Percentiles rank a stretch among this genome's conserved stretches.
Conservation (phyloP, 2,329 filamentous ascomycete species). For the Corynespora cassiicola region DNA sequence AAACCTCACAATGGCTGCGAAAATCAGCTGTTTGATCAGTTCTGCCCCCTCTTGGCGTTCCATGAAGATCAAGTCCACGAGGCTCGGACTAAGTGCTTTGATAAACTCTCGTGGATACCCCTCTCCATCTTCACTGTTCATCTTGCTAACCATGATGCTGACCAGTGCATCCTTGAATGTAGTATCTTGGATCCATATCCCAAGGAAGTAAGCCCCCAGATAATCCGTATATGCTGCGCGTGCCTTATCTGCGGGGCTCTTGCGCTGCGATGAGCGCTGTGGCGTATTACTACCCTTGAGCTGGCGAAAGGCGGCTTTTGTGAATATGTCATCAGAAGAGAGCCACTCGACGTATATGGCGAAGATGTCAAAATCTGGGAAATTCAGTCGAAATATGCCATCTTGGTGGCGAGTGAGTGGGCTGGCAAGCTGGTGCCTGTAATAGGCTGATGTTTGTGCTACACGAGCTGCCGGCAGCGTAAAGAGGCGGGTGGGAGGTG, state of each 20-base stretch:
- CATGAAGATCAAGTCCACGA: constrained; percentile 7
- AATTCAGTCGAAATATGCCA: constrained; percentile 12
- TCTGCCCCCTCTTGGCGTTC: not conserved
- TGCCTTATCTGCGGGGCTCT: constrained; percentile 1
- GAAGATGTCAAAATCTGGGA: constrained; percentile 15
- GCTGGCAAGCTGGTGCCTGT: constrained; percentile 1
- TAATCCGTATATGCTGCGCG: constrained; percentile 7
- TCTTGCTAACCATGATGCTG: constrained; percentile 1
- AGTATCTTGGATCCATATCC: constrained; percentile 7
- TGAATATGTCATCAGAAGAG: constrained; percentile 2
- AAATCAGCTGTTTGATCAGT: constrained; percentile 8
- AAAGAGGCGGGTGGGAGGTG: constrained; percentile 2
- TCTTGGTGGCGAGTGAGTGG: constrained; percentile 4
- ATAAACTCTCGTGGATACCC: constrained; percentile 7
- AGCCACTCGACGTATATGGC: constrained; percentile 15
- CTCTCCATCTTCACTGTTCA: constrained; percentile 1
- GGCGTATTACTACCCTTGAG: not conserved
- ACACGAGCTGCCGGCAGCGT: constrained; percentile 1
- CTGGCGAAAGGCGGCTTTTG: constrained; percentile 2
- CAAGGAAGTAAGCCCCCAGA: constrained; percentile 12
- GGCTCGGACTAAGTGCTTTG: constrained; percentile 4
- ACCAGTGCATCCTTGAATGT: constrained; percentile 12
- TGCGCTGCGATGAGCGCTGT: not conserved
- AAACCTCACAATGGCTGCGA: constrained; percentile 3
- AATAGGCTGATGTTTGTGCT: constrained; percentile 5